Percentiles rank a stretch among this genome's conserved stretches.
Evolutionary conservation across 176 grass and related monocot genomes (phyloP).

Genomic region (Musa itinerans): DNA sequence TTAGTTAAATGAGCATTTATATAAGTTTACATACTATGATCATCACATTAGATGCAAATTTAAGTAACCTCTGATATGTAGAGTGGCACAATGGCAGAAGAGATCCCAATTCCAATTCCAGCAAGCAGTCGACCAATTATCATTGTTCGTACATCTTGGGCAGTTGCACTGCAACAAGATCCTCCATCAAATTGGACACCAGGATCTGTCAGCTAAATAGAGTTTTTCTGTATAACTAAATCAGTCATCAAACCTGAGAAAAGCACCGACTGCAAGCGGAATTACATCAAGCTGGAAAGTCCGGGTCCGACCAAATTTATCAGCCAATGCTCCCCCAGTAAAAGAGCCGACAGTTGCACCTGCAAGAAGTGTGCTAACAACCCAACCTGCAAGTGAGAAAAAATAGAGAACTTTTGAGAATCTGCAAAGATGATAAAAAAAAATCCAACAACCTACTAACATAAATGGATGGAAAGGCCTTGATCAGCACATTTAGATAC

Average conservation of each 20-base stretch:
- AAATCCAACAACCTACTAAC: background rate
- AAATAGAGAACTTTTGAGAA: constrained; percentile 9
- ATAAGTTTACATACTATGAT: background rate
- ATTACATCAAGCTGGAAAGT: constrained; percentile 88
- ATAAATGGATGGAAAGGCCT: too few species aligned
- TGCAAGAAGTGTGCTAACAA: constrained; percentile 82
- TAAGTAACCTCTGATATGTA: constrained; percentile 91
- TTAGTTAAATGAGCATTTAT: constrained; percentile 17
- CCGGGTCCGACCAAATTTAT: constrained; percentile 88
- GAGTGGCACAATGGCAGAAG: constrained; percentile 95
- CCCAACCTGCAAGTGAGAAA: constrained; percentile 55
- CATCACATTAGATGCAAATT: constrained; percentile 16
- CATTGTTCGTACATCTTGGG: constrained; percentile 84
- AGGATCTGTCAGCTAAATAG: background rate
- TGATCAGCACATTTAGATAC: background rate
- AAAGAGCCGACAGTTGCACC: constrained; percentile 92
- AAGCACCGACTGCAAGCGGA: constrained; percentile 75
- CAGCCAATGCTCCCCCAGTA: constrained; percentile 82
- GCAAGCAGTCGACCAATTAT: constrained; percentile 87
- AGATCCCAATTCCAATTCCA: constrained; percentile 94
- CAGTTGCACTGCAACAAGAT: constrained; percentile 56
- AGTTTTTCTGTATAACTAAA: background rate
- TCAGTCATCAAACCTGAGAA: constrained; percentile 50
- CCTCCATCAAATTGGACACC: background rate
- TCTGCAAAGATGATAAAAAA: background rate